phyloP scores from a whole-genome alignment of 257 asterid genomes.

The Ligustrum vulgare region DNA sequence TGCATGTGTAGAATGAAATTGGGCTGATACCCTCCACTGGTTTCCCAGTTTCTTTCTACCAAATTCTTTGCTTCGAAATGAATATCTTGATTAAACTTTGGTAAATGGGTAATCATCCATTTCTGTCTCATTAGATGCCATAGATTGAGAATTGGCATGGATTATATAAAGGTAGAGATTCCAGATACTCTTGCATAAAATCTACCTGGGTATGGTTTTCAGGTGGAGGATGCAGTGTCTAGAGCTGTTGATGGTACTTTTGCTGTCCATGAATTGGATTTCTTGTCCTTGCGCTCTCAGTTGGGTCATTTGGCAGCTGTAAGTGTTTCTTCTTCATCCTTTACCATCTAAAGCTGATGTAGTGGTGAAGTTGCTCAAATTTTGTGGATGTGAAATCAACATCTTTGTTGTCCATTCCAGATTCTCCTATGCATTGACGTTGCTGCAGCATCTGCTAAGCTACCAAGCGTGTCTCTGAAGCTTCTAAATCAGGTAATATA shows the following conservation, averaged over 20 bases:
- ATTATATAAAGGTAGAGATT: conserved; percentile 10
- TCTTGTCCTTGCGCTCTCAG: conserved; percentile 73
- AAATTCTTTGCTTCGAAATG: neutral
- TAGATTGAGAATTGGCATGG: neutral
- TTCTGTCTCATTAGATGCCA: neutral
- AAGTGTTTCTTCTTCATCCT: conserved; percentile 37
- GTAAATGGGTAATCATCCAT: neutral
- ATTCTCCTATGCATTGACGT: conserved; percentile 89
- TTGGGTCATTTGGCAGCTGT: conserved; percentile 95
- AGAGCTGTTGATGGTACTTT: conserved; percentile 84
- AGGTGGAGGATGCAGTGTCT: conserved; percentile 89
- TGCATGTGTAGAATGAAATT: conserved; percentile 19
- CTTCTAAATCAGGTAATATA: conserved; percentile 78
- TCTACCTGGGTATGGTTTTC: conserved; percentile 24
- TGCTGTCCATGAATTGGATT: conserved; percentile 72
- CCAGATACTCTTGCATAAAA: conserved; percentile 18
- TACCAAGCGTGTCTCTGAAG: conserved; percentile 68
- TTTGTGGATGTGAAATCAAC: conserved; percentile 34
- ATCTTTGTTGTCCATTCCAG: conserved; percentile 43
- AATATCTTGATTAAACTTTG: conserved; percentile 11
- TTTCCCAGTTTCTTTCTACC: conserved; percentile 4
- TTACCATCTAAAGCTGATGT: conserved; percentile 30
- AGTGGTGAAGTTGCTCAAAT: conserved; percentile 27
- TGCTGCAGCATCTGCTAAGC: conserved; percentile 83
- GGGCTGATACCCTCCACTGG: conserved; percentile 9